Base-by-base conservation (phyloP, 2,329 filamentous ascomycete genomes). In the Fusarium robinianum region DNA sequence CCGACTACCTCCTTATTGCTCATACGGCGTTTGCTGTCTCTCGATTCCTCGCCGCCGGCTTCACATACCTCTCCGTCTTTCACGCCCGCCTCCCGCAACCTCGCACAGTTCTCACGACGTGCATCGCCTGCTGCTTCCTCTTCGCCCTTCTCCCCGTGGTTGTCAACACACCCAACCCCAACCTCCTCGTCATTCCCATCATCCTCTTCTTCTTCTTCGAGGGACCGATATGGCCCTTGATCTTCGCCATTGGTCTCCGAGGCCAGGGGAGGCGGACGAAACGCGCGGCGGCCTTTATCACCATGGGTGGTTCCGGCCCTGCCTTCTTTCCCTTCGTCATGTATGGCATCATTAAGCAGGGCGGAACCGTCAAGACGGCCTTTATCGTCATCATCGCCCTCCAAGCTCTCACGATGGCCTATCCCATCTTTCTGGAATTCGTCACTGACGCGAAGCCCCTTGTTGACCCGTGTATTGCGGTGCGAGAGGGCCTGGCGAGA, bases 221-320 rank as follows among this genome's bases (percentile, higher is more conserved):
- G 65, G 87, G 85, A 0, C 88, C 90, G 37, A 81, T 89, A 57
- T 95, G 88, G 75, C 90, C 90, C 0, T 83, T 91, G 2, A 84
- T 94, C 47, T 90, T 90, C 55, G 83, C 87, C 4, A 77, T 94
- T 9, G 87, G 86, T 3, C 83, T 95, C 46, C 81, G 88, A 3
- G 89, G 90, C 1, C 80, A 95, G 35, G 90, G 90, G 0, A 78
- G 80, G n/a, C 79, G 88, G 53, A 90, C 87, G 4, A 95, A 95
- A 70, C 79, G 85, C 33, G 88, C 86, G 0, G 85, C 86, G 0
- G 86, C 85, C 2, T 88, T 82, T 65, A 84, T 95, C 53, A 88
- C 91, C 2, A 88, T 85, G 64, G 87, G 84, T 35, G 86, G 83
- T 1, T 83, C 80, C 2, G 87, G 88, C 2, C 85, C 88, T 8